Percentiles rank a stretch among this genome's conserved stretches.
These are phyloP conservation scores for Fusarium agapanthi DNA, from an alignment of 2,329 filamentous ascomycete genomes.

Conservation along the genomic window DNA sequence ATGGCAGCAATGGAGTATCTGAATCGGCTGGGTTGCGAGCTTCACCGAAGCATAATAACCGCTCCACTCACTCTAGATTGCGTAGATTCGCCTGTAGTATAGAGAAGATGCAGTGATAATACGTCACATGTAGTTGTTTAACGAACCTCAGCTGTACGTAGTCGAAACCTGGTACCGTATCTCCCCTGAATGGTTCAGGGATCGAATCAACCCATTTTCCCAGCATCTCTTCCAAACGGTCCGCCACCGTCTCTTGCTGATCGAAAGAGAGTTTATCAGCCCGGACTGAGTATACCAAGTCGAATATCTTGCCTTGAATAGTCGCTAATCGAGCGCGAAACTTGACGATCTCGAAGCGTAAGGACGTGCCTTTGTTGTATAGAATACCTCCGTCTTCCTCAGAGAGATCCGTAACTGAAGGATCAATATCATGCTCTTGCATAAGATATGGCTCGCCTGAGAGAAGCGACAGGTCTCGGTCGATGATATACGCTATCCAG, in stretches of 20 bases:
- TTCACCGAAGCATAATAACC: rapidly evolving
- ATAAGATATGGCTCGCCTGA: constrained; percentile 8
- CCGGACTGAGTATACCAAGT: not conserved
- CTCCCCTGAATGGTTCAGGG: not conserved
- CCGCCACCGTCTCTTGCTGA: rapidly evolving
- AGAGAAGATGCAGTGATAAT: not conserved
- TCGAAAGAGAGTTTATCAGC: not conserved
- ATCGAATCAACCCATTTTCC: not conserved
- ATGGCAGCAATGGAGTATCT: not conserved
- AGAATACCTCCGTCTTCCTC: not conserved
- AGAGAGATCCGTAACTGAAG: not conserved
- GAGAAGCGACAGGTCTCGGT: not conserved
- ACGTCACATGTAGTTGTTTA: not conserved
- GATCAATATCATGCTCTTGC: constrained; percentile 7
- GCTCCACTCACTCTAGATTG: rapidly evolving
- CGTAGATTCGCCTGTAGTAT: rapidly evolving
- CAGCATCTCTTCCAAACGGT: not conserved
- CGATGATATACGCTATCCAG: constrained; percentile 22
- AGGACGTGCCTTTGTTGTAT: rapidly evolving
- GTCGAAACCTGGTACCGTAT: rapidly evolving
- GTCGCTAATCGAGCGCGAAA: not conserved
- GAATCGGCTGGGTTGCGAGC: rapidly evolving
- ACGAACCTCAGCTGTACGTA: rapidly evolving
- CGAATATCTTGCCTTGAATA: constrained; percentile 22
- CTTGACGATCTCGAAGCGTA: not conserved